A percentile compares a stretch with the other conserved stretches of the same genome.
Evolutionary conservation across 805 yeast genomes (phyloP).

Genomic region (Barnettozyma botsteinii): DNA sequence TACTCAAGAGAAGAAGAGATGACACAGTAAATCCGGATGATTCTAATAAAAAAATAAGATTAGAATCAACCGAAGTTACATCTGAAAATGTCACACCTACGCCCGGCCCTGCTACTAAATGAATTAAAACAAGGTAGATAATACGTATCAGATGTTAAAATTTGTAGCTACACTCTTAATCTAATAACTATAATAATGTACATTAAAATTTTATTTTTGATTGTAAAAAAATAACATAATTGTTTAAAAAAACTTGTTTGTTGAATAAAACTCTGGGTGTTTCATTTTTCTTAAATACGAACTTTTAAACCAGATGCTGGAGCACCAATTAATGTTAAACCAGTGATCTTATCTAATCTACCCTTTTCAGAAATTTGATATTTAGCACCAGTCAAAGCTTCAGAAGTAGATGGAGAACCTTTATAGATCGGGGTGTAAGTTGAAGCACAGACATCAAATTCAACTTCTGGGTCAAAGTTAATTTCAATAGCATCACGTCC

Average conservation of each 20-base stretch:
- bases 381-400: constrained; percentile 85
- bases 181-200: neutral
- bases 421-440: constrained; percentile 85
- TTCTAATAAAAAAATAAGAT: constrained; percentile 24
- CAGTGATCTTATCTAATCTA: constrained; percentile 66
- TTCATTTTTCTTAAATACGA: constrained; percentile 17
- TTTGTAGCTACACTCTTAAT: too few relatives aligned
- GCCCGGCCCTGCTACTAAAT: too few relatives aligned
- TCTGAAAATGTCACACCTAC: neutral
- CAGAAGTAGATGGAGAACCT: constrained; percentile 61
- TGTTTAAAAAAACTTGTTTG: too few relatives aligned
- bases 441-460: constrained; percentile 83
- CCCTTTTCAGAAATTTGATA: constrained; percentile 79
- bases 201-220: neutral
- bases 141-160: too few relatives aligned
- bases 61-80: constrained; percentile 10
- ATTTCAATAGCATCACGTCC: constrained; percentile 85
- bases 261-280: too few relatives aligned
- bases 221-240: neutral
- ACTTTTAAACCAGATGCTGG: constrained; percentile 85
- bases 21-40: constrained; percentile 21
- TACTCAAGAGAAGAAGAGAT: constrained; percentile 41
- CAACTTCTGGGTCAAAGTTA: constrained; percentile 89
- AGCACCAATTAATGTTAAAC: constrained; percentile 77
- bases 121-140: too few relatives aligned